Evolutionary conservation across 164 flowering plant genomes (phyloP), one percentile per base, ranked within the genome.

Genomic region (Protea cynaroides): DNA sequence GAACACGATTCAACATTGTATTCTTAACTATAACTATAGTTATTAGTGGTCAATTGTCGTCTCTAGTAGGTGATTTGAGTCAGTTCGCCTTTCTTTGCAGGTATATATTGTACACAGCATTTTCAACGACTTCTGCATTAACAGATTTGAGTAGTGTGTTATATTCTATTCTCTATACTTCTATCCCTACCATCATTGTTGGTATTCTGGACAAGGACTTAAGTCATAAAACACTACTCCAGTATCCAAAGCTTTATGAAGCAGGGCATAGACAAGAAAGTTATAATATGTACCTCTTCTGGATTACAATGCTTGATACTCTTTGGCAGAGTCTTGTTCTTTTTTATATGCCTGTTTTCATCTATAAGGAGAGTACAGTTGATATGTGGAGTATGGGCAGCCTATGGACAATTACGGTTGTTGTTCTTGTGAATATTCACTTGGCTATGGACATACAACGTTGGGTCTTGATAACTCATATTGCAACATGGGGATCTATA

Each of bases 331-430:
- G 97, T 69, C 88, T 89, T 68, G 96, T 83, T 71, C 86, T 92
- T 51, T 92, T 92, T 77, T 84, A 75, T 59, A 65, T 87, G 22
- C 97, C 97, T 43, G 37, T 87, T 5, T 82, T 70, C 49, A 74
- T 70, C 38, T 89, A 82, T 59, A 69, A 61, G 71, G 82, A 78
- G 37, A 84, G 94, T 72, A 19, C 84, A 13, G 79, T 89, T 72
- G 97, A 92, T 69, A 84, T 87, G n/a, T 89, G 92, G 94, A 92
- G 97, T 67, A 74, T 92, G 72, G 97, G 97, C 46, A 87, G 90
- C 71, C 66, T 92, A 71, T 92, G 96, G 97, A 92, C 97, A 52
- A 82, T 92, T 67, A 77, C 92, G 43, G 96, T 92, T 59, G 97
- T 89, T 36, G 71, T 92, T 56, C 77, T 92, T 52, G 97, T 92